Evolutionary conservation across 148 eudicot genomes (phyloP).

Genomic region (Rhododendron vialii): DNA sequence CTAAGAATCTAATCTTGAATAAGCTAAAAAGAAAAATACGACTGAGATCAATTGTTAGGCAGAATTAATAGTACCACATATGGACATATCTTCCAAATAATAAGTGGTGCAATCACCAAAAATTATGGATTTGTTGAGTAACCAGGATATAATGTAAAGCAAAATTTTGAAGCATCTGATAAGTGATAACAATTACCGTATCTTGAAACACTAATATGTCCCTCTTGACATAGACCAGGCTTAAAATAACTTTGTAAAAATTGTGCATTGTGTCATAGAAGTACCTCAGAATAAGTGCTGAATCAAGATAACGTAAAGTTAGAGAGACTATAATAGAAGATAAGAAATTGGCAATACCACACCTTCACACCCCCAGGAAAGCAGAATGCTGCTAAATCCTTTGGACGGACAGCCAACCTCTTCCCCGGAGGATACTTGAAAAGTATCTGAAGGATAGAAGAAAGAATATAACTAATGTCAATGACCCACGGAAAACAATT

Average conservation of each 20-base stretch:
- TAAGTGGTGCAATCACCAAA: background rate
- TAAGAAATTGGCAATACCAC: slow-evolving; percentile 7
- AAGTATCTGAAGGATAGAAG: slow-evolving; percentile 48
- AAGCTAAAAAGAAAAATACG: background rate
- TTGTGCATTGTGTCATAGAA: background rate
- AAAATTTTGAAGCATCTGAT: background rate
- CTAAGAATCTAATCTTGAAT: background rate
- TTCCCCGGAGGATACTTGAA: slow-evolving; percentile 88
- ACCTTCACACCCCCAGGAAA: slow-evolving; percentile 97
- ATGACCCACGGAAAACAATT: background rate
- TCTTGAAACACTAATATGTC: background rate
- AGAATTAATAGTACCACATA: background rate
- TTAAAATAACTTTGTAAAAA: background rate
- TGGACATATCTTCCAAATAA: background rate
- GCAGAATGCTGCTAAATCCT: slow-evolving; percentile 85
- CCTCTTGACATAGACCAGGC: background rate
- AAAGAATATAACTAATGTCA: slow-evolving; percentile 2
- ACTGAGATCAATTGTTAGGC: background rate
- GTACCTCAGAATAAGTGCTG: background rate
- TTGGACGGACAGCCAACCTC: slow-evolving; percentile 65
- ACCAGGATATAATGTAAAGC: background rate
- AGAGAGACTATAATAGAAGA: background rate
- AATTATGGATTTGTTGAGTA: background rate
- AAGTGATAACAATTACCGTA: background rate
- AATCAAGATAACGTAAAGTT: background rate